Evolutionary conservation across 345 rosid species (phyloP), one percentile per base, ranked within the genome.

Genomic region (Draba incana): DNA sequence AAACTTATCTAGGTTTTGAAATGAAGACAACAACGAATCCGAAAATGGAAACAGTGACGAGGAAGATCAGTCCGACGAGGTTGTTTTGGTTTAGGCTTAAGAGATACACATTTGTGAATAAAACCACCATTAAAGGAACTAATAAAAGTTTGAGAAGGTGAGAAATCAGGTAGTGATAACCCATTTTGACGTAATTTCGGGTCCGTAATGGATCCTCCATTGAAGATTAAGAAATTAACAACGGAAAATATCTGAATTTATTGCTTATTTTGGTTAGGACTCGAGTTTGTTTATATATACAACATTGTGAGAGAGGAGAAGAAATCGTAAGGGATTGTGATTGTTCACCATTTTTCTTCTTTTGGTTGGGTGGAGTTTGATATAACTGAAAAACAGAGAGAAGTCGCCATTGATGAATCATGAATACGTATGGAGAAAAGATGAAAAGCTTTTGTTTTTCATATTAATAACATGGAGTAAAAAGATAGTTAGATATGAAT

Each of bases 1-100:
- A 93, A 59, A 93, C 62, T 62, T 92, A 77, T 80, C 89, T 73
- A 41, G 89, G 88, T 39, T 90, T 86, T 59, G 84, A 81, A 88
- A 87, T 84, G 76, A 87, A 69, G 78, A 86, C 90, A 66, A 81
- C 80, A 13, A 84, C 84, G 64, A 71, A 80, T 16, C 92, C 92
- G 27, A 79, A 77, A 4, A 84, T 76, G 27, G 82, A 62, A 49
- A 88, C 56, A 48, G 70, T 78, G 12, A 84, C 72, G 62, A 88
- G 73, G 47, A 75, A 75, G 64, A 87, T 68, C 76, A 87, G 79
- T 13, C 76, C 78, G 56, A 85, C 72, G 35, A 83, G 84, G 61
- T 88, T 86, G 63, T 83, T 76, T 12, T 89, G 88, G 66, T 83
- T 82, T 3, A 85, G 90, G 78, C 75, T 70, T 77, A 82, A 72